These are phyloP conservation scores for Claviceps purpurea DNA, from an alignment of 2,329 filamentous ascomycete genomes.

Conservation along the genomic window DNA sequence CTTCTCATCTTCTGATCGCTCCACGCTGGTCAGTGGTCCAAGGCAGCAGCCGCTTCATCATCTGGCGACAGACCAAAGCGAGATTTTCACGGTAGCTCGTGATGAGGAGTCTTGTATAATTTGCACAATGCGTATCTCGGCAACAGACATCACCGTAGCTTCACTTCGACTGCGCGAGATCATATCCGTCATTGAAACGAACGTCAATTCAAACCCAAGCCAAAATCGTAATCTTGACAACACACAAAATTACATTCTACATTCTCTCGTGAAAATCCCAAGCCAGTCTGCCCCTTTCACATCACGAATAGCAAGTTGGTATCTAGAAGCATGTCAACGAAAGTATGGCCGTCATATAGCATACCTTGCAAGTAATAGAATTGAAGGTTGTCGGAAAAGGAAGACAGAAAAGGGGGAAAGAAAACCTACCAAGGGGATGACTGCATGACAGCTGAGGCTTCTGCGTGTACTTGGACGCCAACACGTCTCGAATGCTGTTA, in stretches of 20 bases:
- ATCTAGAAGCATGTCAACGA: slow-evolving; percentile 27
- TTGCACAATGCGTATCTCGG: background rate
- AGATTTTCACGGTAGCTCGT: too few relatives aligned
- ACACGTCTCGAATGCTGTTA: slow-evolving; percentile 86
- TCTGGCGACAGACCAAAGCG: too few relatives aligned
- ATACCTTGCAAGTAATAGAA: background rate
- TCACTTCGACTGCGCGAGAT: background rate
- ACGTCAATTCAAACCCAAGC: background rate
- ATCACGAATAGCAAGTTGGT: slow-evolving; percentile 55
- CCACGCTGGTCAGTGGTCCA: too few relatives aligned
- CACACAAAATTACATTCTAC: background rate
- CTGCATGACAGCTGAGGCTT: slow-evolving; percentile 95
- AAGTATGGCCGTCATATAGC: background rate
- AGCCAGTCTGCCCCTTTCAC: slow-evolving; percentile 20
- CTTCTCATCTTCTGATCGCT: too few relatives aligned
- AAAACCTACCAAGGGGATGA: slow-evolving; percentile 73
- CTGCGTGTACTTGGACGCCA: slow-evolving; percentile 77
- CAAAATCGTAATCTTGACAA: too few relatives aligned
- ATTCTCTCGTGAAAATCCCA: background rate
- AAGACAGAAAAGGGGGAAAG: too few relatives aligned
- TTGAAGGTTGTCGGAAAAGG: background rate
- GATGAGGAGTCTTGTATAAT: too few relatives aligned
- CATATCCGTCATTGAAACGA: background rate
- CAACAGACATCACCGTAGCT: background rate
- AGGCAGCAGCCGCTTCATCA: too few relatives aligned